A percentile compares a stretch with the other conserved stretches of the same genome.
These are phyloP conservation scores for Nakaseomyces glabratus DNA, from an alignment of 1,139 yeast species.

Conservation along the genomic window DNA sequence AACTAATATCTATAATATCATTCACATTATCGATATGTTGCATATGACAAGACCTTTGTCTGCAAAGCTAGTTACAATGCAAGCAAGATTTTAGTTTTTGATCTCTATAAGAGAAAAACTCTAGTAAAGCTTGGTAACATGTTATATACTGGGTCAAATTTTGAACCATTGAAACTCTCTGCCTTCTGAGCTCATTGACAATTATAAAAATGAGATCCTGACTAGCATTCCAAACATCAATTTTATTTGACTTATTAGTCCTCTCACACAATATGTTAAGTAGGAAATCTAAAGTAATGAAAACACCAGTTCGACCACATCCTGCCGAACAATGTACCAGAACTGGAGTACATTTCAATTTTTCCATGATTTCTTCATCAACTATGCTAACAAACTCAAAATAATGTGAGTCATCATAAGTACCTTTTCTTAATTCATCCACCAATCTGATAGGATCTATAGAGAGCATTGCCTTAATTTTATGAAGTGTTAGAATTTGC, in stretches of 20 bases:
- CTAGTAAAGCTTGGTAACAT: conserved; percentile 51
- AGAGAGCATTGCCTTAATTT: conserved; percentile 38
- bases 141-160: conserved; percentile 63
- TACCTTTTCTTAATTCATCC: conserved; percentile 12
- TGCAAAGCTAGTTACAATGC: no score
- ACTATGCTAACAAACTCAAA: not conserved
- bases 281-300: conserved; percentile 64
- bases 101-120: conserved; percentile 28
- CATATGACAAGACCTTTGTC: no score
- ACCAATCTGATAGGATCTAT: conserved; percentile 14
- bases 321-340: conserved; percentile 87
- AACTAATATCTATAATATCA: no score
- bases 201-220: conserved; percentile 31
- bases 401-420: conserved; percentile 7
- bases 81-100: no score
- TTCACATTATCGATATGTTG: no score
- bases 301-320: conserved; percentile 86
- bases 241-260: conserved; percentile 19
- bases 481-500: conserved; percentile 45
- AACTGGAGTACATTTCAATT: conserved; percentile 33
- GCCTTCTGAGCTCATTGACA: conserved; percentile 52
- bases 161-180: conserved; percentile 78
- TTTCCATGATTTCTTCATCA: not conserved
- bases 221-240: conserved; percentile 33
- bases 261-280: conserved; percentile 37